These are phyloP conservation scores for Fusarium fracticaudum DNA, from an alignment of 2,329 filamentous ascomycete genomes.

Conservation along the genomic window DNA sequence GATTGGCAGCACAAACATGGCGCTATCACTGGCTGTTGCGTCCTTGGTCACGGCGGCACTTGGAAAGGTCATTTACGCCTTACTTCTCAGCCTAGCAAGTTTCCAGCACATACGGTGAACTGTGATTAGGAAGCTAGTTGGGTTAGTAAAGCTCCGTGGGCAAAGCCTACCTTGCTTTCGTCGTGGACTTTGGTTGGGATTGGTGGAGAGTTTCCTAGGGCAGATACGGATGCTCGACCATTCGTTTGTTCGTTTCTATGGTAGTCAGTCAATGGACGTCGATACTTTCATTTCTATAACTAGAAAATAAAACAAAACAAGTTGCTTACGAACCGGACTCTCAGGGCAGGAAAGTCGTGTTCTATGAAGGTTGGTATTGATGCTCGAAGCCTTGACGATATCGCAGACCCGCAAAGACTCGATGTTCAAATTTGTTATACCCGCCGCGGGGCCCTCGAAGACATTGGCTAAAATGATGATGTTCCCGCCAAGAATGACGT, in stretches of 20 bases:
- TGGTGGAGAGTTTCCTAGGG: not conserved
- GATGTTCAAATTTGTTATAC: no score
- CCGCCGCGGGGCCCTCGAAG: no score
- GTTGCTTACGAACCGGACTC: no score
- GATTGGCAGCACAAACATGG: not conserved
- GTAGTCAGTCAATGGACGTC: not conserved
- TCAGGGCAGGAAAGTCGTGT: no score
- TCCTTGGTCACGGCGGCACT: not conserved
- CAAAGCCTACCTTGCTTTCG: fast-evolving
- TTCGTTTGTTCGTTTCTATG: not conserved
- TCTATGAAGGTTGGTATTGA: no score
- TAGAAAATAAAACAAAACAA: not conserved
- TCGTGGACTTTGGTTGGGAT: no score
- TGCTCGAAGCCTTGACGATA: no score
- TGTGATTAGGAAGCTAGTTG: not conserved
- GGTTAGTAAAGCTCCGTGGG: no score
- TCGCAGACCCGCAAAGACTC: no score
- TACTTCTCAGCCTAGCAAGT: not conserved
- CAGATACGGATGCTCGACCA: fast-evolving
- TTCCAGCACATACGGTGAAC: not conserved
- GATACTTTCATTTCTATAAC: not conserved
- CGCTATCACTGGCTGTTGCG: not conserved
- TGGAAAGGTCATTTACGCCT: not conserved
- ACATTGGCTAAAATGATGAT: no score
- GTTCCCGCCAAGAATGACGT: no score